Evolutionary conservation across 371 early-diverging fungal species (phyloP).

Genomic region (Mucor plumbeus): DNA sequence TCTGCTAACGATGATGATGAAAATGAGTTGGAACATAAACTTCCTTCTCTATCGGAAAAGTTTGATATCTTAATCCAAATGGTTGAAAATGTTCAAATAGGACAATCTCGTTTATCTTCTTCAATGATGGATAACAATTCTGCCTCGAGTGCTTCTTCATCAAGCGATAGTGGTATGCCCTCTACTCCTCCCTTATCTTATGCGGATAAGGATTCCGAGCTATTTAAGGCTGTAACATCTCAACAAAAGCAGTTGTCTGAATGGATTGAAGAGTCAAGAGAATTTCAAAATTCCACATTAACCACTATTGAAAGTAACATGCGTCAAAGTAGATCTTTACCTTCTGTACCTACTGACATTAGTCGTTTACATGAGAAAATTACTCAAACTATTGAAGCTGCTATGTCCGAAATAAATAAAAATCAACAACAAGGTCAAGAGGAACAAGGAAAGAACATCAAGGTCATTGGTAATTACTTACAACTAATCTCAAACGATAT

Average conservation of each 20-base stretch:
- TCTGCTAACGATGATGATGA: conserved; percentile 5
- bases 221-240: conserved; percentile 12
- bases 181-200: neutral
- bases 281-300: conserved; percentile 15
- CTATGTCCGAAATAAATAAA: conserved; percentile 26
- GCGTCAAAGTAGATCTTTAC: conserved; percentile 3
- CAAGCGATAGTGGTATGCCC: conserved; percentile 7
- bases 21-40: conserved; percentile 11
- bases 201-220: conserved; percentile 14
- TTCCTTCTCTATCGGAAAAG: conserved; percentile 36
- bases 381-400: conserved; percentile 11
- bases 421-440: conserved; percentile 31
- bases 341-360: conserved; percentile 16
- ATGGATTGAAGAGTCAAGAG: conserved; percentile 22
- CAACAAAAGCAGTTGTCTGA: conserved; percentile 23
- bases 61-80: conserved; percentile 47
- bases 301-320: conserved; percentile 10
- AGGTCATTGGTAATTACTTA: conserved; percentile 43
- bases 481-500: conserved; percentile 44
- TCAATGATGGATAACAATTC: conserved; percentile 14
- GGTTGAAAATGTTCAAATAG: conserved; percentile 44
- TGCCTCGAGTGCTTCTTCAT: neutral
- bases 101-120: conserved; percentile 34
- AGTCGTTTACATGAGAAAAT: conserved; percentile 24
- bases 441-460: conserved; percentile 44